phyloP scores from a whole-genome alignment of 2,329 filamentous ascomycete species.

The Sporothrix euskadiensis region DNA sequence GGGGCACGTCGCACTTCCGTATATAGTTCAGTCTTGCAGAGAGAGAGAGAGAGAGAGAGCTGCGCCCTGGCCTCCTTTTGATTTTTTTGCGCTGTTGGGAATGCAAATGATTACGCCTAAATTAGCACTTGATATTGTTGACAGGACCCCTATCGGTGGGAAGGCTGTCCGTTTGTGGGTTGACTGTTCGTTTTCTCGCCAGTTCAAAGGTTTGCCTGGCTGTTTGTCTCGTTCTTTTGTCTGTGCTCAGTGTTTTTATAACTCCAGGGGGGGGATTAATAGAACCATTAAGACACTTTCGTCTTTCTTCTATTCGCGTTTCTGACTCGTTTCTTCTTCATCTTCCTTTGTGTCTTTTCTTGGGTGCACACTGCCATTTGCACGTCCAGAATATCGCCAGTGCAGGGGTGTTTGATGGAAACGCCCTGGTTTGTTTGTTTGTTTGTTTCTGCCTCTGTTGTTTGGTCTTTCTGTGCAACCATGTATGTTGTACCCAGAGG shows the following conservation, averaged over 20 bases:
- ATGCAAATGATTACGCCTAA: background rate
- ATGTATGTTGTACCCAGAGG: background rate
- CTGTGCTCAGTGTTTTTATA: background rate
- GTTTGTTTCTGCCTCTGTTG: background rate
- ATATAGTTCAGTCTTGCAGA: conserved; percentile 9
- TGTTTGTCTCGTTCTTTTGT: background rate
- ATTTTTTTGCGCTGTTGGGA: background rate
- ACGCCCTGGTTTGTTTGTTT: background rate
- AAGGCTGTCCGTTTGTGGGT: background rate
- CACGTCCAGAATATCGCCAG: background rate
- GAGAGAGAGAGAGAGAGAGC: background rate
- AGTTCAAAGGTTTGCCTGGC: background rate
- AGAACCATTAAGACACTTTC: background rate
- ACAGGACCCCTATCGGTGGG: background rate
- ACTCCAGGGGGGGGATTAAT: background rate
- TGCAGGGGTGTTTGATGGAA: conserved; percentile 17
- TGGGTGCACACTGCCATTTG: background rate
- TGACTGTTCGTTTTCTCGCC: background rate
- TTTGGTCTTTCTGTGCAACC: background rate
- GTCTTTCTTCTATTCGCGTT: background rate
- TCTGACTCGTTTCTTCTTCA: background rate
- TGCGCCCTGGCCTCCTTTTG: background rate
- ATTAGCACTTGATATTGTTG: background rate
- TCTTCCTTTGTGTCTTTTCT: background rate
- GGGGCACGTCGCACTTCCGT: conserved; percentile 21